phyloP scores from a whole-genome alignment of 441 rosid species.

The Manihot esculenta region DNA sequence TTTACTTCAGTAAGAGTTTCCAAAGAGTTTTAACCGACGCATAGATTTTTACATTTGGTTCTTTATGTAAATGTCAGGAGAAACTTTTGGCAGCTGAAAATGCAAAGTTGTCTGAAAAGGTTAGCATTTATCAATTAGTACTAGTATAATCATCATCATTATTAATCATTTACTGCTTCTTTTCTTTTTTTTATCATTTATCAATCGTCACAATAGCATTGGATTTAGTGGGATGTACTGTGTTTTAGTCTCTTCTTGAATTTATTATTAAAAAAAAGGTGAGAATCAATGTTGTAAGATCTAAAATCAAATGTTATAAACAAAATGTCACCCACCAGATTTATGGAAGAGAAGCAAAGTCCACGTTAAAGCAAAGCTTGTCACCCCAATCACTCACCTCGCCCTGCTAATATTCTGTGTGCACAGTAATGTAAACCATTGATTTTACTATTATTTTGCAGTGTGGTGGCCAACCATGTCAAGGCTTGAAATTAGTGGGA shows the following conservation, averaged over 20 bases:
- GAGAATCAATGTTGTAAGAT: background rate
- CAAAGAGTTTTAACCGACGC: background rate
- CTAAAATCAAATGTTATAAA: background rate
- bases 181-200: too few species aligned
- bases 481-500: constrained; percentile 22
- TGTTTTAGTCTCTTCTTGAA: too few species aligned
- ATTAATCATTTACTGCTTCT: too few species aligned
- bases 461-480: constrained; percentile 27
- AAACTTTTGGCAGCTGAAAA: constrained; percentile 61
- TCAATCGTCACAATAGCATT: too few species aligned
- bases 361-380: background rate
- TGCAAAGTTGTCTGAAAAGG: constrained; percentile 61
- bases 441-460: constrained; percentile 14
- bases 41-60: background rate
- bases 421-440: background rate
- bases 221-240: too few species aligned
- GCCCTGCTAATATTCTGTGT: too few species aligned
- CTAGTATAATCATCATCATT: too few species aligned
- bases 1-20: background rate
- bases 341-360: background rate
- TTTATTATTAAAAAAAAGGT: too few species aligned
- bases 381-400: background rate
- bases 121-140: constrained; percentile 20
- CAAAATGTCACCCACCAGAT: background rate
- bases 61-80: constrained; percentile 48